These are phyloP conservation scores for Fusarium virguliforme DNA, from an alignment of 2,329 filamentous ascomycete species.

Conservation along the genomic window DNA sequence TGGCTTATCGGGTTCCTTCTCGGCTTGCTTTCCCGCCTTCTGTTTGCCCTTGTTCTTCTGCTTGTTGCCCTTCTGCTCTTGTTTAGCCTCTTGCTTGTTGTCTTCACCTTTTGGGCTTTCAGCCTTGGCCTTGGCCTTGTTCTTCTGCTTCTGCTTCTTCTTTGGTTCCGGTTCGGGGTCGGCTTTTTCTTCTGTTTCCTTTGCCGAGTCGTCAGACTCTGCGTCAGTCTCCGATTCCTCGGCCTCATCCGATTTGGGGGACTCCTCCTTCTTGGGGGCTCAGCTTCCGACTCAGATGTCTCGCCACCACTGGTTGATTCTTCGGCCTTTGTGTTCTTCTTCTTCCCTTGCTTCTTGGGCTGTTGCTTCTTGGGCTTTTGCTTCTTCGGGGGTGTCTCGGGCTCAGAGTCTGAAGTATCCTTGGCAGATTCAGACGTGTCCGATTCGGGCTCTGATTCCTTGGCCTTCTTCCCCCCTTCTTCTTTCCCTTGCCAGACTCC, in stretches of 20 bases:
- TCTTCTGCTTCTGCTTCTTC: conserved; percentile 25
- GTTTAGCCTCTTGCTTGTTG: conserved; percentile 29
- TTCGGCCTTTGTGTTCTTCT: conserved; percentile 29
- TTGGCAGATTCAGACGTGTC: conserved; percentile 49
- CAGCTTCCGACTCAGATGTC: conserved; percentile 38
- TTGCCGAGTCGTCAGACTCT: conserved; percentile 36
- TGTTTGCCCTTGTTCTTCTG: conserved; percentile 27
- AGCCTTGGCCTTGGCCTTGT: conserved; percentile 26
- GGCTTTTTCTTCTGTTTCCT: conserved; percentile 37
- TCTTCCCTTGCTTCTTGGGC: conserved; percentile 39
- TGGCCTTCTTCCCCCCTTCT: conserved; percentile 44
- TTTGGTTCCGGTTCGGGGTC: conserved; percentile 29
- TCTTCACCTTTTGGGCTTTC: conserved; percentile 16
- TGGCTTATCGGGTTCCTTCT: conserved; percentile 22
- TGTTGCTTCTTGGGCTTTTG: conserved; percentile 40
- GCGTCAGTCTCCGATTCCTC: conserved; percentile 33
- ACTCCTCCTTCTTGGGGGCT: conserved; percentile 26
- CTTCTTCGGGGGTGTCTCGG: conserved; percentile 36
- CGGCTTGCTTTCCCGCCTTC: conserved; percentile 14
- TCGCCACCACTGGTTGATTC: conserved; percentile 24
- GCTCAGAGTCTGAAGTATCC: conserved; percentile 40
- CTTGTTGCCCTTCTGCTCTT: conserved; percentile 37
- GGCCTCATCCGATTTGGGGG: conserved; percentile 23
- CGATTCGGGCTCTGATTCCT: conserved; percentile 46
- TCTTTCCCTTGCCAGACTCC: conserved; percentile 44